Conservation (phyloP, 2,329 filamentous ascomycete genomes). For the Trichocomaceae sp. region DNA sequence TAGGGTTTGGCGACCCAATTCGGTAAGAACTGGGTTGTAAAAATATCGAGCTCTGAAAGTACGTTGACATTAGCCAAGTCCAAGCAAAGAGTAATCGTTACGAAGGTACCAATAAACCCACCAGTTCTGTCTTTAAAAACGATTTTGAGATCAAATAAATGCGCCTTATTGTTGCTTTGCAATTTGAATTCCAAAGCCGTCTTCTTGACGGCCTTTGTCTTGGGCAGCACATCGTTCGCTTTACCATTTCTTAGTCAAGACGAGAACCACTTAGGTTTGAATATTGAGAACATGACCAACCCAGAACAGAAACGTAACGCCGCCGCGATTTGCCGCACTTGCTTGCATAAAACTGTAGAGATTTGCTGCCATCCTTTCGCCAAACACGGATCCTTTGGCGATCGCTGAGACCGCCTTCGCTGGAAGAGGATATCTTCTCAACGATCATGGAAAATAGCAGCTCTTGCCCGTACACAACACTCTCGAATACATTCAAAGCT, state of each 20-base stretch:
- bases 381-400: conserved; percentile 15
- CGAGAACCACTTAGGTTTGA: background rate
- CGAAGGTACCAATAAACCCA: background rate
- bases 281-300: conserved; percentile 1
- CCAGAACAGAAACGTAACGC: conserved; percentile 12
- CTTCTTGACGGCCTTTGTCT: background rate
- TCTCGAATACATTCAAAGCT: conserved; percentile 12
- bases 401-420: conserved; percentile 11
- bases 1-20: background rate
- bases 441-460: conserved; percentile 11
- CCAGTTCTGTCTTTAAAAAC: background rate
- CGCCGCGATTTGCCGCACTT: conserved; percentile 1
- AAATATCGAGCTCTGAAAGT: background rate
- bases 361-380: background rate
- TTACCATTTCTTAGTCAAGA: background rate
- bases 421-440: conserved; percentile 12
- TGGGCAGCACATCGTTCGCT: background rate
- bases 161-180: background rate
- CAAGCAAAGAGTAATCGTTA: background rate
- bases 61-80: background rate
- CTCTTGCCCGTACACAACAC: conserved; percentile 13
- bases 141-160: conserved; percentile 6
- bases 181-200: conserved; percentile 3
- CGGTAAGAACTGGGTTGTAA: background rate
- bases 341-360: conserved; percentile 8